Percentiles rank a stretch among this genome's conserved stretches.
phyloP scores from a whole-genome alignment of 2,329 filamentous ascomycete genomes.

The Diatrype stigma region DNA sequence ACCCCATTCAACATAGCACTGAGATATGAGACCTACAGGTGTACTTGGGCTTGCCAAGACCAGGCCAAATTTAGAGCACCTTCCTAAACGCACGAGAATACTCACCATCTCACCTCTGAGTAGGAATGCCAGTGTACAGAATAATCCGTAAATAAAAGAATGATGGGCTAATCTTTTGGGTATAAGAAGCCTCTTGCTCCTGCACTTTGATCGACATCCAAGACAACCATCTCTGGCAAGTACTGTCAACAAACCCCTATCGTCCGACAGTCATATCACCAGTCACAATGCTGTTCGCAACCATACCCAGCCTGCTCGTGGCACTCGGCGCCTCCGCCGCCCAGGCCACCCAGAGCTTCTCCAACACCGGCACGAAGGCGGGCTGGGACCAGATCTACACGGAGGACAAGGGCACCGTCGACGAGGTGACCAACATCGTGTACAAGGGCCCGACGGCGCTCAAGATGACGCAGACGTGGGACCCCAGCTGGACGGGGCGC shows the following conservation, averaged over 20 bases:
- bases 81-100: no score
- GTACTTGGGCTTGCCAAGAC: no score
- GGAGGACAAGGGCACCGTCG: conserved; percentile 39
- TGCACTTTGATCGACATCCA: not conserved
- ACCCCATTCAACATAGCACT: no score
- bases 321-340: conserved; percentile 19
- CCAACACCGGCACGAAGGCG: conserved; percentile 35
- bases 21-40: no score
- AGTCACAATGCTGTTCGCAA: not conserved
- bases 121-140: no score
- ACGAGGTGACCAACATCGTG: conserved; percentile 36
- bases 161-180: not conserved
- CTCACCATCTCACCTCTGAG: no score
- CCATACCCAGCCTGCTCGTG: conserved; percentile 8
- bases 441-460: conserved; percentile 36
- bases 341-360: conserved; percentile 34
- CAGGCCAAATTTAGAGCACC: no score
- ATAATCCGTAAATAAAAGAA: no score
- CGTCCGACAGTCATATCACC: not conserved
- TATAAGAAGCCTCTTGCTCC: not conserved
- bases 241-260: not conserved
- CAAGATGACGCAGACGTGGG: conserved; percentile 42
- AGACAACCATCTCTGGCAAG: not conserved
- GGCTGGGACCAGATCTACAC: conserved; percentile 36
- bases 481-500: conserved; percentile 36